Evolutionary conservation across 768 basidiomycete species (phyloP).

Genomic region (Boletus rubroflammeus): DNA sequence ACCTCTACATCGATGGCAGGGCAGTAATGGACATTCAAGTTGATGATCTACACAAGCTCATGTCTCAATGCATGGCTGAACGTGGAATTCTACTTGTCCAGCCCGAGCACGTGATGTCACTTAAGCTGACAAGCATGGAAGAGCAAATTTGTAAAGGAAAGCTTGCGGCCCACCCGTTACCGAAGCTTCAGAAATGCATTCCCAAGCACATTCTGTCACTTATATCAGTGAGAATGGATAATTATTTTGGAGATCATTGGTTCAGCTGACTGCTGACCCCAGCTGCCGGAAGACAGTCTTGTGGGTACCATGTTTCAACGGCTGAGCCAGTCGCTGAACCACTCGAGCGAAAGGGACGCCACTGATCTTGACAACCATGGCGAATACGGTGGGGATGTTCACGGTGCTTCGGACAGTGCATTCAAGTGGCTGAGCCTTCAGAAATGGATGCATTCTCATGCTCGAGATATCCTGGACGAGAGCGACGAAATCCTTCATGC

Average conservation of each 20-base stretch:
- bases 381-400: background rate
- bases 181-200: background rate
- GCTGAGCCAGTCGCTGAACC: background rate
- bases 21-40: too few relatives aligned
- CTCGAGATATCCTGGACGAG: too few relatives aligned
- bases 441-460: too few relatives aligned
- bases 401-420: too few relatives aligned
- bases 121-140: background rate
- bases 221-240: background rate
- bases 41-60: slow-evolving; percentile 18
- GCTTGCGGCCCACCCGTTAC: background rate
- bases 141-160: background rate
- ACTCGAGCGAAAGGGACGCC: too few relatives aligned
- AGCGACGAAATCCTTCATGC: too few relatives aligned
- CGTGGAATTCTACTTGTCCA: background rate
- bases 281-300: background rate
- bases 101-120: background rate
- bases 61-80: slow-evolving; percentile 35
- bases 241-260: background rate
- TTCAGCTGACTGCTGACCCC: background rate
- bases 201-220: background rate
- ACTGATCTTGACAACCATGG: background rate
- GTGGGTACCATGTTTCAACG: background rate
- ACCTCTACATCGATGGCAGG: too few relatives aligned
- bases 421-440: too few relatives aligned